Evolutionary conservation across 352 stramenopile genomes (phyloP).

Genomic region (Phytophthora pistaciae): DNA sequence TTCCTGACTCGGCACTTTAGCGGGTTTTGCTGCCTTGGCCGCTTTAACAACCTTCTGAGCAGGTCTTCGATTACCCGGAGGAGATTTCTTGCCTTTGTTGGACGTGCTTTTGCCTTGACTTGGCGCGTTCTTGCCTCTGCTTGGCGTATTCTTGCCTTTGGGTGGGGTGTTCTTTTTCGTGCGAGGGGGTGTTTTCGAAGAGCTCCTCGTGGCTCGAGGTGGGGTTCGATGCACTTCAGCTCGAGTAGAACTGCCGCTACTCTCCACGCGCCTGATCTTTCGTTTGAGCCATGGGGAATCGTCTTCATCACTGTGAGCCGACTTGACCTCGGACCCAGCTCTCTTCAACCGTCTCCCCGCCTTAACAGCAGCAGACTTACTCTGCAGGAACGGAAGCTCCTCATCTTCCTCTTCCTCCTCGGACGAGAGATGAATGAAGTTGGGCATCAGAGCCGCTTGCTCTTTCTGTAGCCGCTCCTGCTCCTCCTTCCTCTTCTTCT

Average conservation of each 20-base stretch:
- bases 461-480: not conserved
- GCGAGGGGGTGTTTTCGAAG: not conserved
- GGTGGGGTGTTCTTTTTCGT: not conserved
- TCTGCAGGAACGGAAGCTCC: conserved; percentile 2
- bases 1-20: not conserved
- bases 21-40: not conserved
- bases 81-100: not conserved
- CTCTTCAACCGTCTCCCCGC: not conserved
- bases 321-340: not conserved
- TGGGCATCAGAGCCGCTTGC: not conserved
- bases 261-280: conserved; percentile 15
- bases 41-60: not conserved
- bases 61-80: not conserved
- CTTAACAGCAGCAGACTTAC: not conserved
- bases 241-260: not conserved
- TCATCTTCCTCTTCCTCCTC: conserved; percentile 13
- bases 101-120: not conserved
- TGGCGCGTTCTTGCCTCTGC: not conserved
- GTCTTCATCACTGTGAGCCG: conserved; percentile 1
- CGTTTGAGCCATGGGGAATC: conserved; percentile 12
- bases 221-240: not conserved
- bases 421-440: conserved; percentile 6
- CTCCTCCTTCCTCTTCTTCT: not conserved
- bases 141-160: not conserved
- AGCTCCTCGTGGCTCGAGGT: not conserved